Evolutionary conservation across 805 yeast genomes (phyloP).

Genomic region (Clavispora fructus): DNA sequence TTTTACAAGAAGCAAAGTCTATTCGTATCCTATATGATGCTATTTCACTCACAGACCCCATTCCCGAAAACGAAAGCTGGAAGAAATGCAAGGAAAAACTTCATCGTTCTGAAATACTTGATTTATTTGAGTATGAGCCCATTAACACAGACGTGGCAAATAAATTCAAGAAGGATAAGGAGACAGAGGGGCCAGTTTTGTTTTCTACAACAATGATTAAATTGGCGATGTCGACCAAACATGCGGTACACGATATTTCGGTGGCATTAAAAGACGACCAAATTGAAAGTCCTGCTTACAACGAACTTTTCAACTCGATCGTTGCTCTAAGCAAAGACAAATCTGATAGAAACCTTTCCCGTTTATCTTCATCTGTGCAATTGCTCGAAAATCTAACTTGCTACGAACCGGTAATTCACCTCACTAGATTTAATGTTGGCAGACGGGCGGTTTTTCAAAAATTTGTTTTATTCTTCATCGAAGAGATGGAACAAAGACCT

Average conservation of each 20-base stretch:
- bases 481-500: slow-evolving; percentile 19
- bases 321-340: not conserved
- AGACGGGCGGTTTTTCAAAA: slow-evolving; percentile 19
- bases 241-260: slow-evolving; percentile 6
- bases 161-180: not conserved
- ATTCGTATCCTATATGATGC: not conserved
- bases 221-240: slow-evolving; percentile 13
- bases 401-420: slow-evolving; percentile 1
- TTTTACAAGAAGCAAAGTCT: slow-evolving; percentile 3
- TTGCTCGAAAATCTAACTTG: slow-evolving; percentile 5
- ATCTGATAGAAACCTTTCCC: not conserved
- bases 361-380: slow-evolving; percentile 3
- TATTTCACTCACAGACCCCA: not conserved
- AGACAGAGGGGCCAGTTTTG: slow-evolving; percentile 3
- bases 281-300: not conserved
- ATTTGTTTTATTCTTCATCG: slow-evolving; percentile 33
- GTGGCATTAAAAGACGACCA: not conserved
- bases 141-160: not conserved
- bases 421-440: not conserved
- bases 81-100: slow-evolving; percentile 1
- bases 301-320: not conserved
- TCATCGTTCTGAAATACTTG: slow-evolving; percentile 1
- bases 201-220: slow-evolving; percentile 12
- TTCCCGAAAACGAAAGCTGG: slow-evolving; percentile 5
- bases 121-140: slow-evolving; percentile 6